phyloP scores from a whole-genome alignment of 176 grass and related monocot species.

The Melocanna baccifera region DNA sequence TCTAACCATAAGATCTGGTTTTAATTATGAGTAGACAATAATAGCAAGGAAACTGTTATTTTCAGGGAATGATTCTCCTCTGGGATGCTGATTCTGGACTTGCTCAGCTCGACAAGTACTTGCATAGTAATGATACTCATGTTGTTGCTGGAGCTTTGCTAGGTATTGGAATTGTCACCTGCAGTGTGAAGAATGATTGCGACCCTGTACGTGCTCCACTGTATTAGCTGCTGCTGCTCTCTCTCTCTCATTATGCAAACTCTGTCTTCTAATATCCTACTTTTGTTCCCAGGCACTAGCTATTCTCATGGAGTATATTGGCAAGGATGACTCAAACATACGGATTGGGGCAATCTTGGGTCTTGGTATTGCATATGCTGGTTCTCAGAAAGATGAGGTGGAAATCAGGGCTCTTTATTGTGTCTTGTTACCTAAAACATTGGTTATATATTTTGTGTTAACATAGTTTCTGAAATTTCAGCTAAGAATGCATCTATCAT shows the following conservation, averaged over 20 bases:
- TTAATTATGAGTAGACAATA: constrained; percentile 15
- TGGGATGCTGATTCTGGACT: constrained; percentile 94
- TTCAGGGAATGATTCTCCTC: constrained; percentile 93
- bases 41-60: background rate
- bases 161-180: constrained; percentile 88
- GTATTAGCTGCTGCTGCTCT: constrained; percentile 6
- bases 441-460: constrained; percentile 15
- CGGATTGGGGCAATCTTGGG: constrained; percentile 92
- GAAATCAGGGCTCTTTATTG: background rate
- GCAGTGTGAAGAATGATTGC: constrained; percentile 91
- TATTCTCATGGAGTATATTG: constrained; percentile 87
- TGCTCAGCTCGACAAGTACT: constrained; percentile 90
- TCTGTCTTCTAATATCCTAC: background rate
- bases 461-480: constrained; percentile 43
- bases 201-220: constrained; percentile 66
- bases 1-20: background rate
- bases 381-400: constrained; percentile 95
- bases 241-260: background rate
- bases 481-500: constrained; percentile 66
- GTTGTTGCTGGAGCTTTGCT: constrained; percentile 93
- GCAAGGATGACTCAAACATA: constrained; percentile 81
- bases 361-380: constrained; percentile 93
- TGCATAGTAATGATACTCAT: constrained; percentile 87
- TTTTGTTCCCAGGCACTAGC: constrained; percentile 63
- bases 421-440: background rate